Evolutionary conservation across 441 rosid species (phyloP), one percentile per base, ranked within the genome.

Genomic region (Macaranga tanarius): DNA sequence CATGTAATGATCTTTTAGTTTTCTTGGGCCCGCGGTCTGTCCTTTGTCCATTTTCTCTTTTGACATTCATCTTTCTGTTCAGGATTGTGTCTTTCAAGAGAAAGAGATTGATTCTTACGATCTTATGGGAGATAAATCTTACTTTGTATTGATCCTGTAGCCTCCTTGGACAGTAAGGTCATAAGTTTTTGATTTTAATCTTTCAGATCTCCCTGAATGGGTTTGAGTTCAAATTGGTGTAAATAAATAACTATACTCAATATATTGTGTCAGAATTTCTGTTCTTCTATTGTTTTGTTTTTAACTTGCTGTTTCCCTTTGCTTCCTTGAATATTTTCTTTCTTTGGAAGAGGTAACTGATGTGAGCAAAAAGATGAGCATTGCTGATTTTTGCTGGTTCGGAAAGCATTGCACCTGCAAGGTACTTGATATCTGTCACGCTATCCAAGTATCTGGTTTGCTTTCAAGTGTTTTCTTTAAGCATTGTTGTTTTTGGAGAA

Each of bases 281-380:
- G 52, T 26, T 50, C 7, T 22, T 47, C n/a, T 55, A 12, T 52
- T 38, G 23, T 62, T 62, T 38, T 16, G 55, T 28, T 62, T 15
- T 44, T 17, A 4, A 67, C 17, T 57, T 70, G 16, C 34, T 60
- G 34, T 55, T 76, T 79, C 51, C 60, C 73, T 52, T 52, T 31
- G 57, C 57, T 66, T 71, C 51, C 66, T 54, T 79, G 63, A 60
- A 76, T 74, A 55, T 75, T 58, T 52, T 26, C 70, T 19, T 79
- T 79, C 65, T 65, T 76, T 79, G 83, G 79, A 69, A 79, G 85
- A 74, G 77, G 28, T 58, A 19, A 59, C 70, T 76, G 79, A 58
- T 67, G 58, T 63, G 65, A 61, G 76, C 44, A 57, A 44, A 40
- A 16, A 44, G 74, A 42, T 20, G n/a, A 25, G 54, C 62, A 65